phyloP scores from a whole-genome alignment of 768 basidiomycete species.

The Phanerochaete sordida region DNA sequence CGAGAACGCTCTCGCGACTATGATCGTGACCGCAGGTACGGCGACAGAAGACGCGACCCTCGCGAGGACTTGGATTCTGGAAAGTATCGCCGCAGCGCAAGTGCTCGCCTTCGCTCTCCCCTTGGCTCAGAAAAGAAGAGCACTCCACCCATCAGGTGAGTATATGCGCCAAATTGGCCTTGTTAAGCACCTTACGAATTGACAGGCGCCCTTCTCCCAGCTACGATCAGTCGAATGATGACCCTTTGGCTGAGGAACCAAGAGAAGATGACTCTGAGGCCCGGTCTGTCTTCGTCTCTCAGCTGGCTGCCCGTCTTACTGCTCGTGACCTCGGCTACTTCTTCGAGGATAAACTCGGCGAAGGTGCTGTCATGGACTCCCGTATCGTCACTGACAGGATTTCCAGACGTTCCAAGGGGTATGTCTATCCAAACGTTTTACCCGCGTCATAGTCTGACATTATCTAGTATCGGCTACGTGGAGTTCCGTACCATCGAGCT shows the following conservation, averaged over 20 bases:
- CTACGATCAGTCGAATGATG: conserved; percentile 63
- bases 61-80: conserved; percentile 63
- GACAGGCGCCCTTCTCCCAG: conserved; percentile 68
- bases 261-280: conserved; percentile 97
- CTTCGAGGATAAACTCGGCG: conserved; percentile 96
- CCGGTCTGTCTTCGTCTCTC: conserved; percentile 97
- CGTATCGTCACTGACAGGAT: conserved; percentile 94
- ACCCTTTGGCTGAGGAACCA: conserved; percentile 77
- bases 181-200: conserved; percentile 8
- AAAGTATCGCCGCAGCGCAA: conserved; percentile 41
- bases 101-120: conserved; percentile 31
- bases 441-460: too few species aligned
- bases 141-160: conserved; percentile 47
- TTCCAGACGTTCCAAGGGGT: conserved; percentile 98
- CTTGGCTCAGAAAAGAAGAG: conserved; percentile 26
- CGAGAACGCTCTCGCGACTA: conserved; percentile 49
- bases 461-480: conserved; percentile 97
- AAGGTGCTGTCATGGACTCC: conserved; percentile 92
- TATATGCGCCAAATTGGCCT: conserved; percentile 4
- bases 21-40: conserved; percentile 45
- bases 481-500: conserved; percentile 90
- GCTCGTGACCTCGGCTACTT: conserved; percentile 97
- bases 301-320: conserved; percentile 94
- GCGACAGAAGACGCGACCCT: conserved; percentile 46
- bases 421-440: conserved; percentile 1